Base-by-base conservation (phyloP, 2,329 filamentous ascomycete species). In the Colletotrichum aenigma region DNA sequence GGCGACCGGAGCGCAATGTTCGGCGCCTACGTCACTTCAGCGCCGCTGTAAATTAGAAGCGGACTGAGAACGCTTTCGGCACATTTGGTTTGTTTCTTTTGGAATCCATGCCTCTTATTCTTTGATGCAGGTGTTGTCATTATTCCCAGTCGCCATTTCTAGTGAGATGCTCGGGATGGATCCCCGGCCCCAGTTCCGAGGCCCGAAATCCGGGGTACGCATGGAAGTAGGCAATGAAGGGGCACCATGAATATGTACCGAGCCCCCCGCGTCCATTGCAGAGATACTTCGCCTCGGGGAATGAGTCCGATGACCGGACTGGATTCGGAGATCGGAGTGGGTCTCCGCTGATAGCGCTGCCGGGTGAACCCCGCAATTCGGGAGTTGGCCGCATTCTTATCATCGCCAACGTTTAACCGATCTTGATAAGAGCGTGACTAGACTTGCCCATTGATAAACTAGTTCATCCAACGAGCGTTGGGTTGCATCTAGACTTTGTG, bases 1-100 rank as follows among this genome's bases (percentile, higher is more conserved):
- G 83, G 83, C 2, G 79, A 78, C 6, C 76, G 81, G 16, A 43
- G 70, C 1, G 15, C 26, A 1, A 26, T 36, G 5, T 58, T 69
- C 62, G 73, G 70, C 15, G 56, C 13, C 8, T 69, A 74, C 10
- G 4, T 21, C 24, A 56, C 56, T 34, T 75, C 70, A 24, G 36
- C 38, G 30, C 38, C 70, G 18, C 24, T 74, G 21, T 32, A 30
- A 4, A 48, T 48, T 13, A 1, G 43, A 7, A 2, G n/a, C 28
- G 6, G 8, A 32, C 21, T 58, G 13, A 9, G 55, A 26, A 12
- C 21, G 0, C 1, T 21, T 18, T 6, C n/a, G 3, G n/a, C 43
- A 21, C 6, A 21, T 21, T 21, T 21, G 2, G 8, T 48, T 48
- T 21, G 6, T 21, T 21, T 21, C 43, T 48, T 48, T 21, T 7